Conservation (phyloP, 345 rosid species). For the Cardamine occulta region DNA sequence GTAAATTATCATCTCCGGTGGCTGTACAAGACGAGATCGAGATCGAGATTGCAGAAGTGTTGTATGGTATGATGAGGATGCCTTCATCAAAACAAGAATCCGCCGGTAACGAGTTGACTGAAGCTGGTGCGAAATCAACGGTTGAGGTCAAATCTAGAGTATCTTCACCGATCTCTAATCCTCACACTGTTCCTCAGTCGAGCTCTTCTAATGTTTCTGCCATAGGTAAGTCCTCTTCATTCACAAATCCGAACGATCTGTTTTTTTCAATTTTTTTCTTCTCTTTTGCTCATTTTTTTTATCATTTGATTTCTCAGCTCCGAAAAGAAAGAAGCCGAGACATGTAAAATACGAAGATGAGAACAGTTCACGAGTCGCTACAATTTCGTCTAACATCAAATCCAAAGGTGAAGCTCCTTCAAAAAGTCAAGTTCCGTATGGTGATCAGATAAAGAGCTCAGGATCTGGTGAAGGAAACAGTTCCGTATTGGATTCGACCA, state of each 20-base stretch:
- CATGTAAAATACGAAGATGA: conserved; percentile 85
- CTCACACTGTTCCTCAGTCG: conserved; percentile 57
- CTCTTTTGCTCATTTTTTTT: neutral
- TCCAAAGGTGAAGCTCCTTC: conserved; percentile 59
- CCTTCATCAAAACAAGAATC: conserved; percentile 74
- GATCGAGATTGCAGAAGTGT: conserved; percentile 97
- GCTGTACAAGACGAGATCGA: conserved; percentile 92
- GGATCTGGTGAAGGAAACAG: conserved; percentile 58
- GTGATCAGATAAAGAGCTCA: conserved; percentile 51
- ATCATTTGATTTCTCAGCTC: conserved; percentile 60
- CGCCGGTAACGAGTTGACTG: conserved; percentile 49
- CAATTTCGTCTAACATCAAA: conserved; percentile 58
- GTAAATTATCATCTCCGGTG: conserved; percentile 55
- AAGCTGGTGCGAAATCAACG: conserved; percentile 44
- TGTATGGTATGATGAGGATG: conserved; percentile 90
- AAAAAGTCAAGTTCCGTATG: conserved; percentile 49
- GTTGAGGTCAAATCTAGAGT: conserved; percentile 66
- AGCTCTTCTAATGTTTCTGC: conserved; percentile 63
- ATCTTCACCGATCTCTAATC: conserved; percentile 85
- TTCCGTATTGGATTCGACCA: conserved; percentile 44
- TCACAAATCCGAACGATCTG: neutral
- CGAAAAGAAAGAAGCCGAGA: conserved; percentile 91
- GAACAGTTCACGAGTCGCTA: conserved; percentile 53
- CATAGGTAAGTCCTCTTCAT: conserved; percentile 54
- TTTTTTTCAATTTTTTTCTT: neutral